A percentile compares a stretch with the other conserved stretches of the same genome.
Evolutionary conservation across 2,329 filamentous ascomycete genomes (phyloP).

Genomic region (Aspergillus ustus): DNA sequence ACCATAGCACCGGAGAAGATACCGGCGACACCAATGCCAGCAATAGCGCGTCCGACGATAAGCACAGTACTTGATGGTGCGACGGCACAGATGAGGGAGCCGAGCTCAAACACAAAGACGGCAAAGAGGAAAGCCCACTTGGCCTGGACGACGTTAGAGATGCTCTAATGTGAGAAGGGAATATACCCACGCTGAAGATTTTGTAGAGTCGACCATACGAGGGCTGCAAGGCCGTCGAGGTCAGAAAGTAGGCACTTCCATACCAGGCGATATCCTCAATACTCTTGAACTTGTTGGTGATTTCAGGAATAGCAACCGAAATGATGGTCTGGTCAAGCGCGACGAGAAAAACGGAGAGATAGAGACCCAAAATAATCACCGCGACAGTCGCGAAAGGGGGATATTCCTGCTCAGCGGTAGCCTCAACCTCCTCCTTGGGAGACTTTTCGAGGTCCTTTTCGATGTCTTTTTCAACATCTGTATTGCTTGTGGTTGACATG

Average conservation of each 20-base stretch:
- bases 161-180: too few relatives aligned
- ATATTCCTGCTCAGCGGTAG: conserved; percentile 19
- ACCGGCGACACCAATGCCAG: conserved; percentile 16
- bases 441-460: conserved; percentile 1
- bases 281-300: conserved; percentile 39
- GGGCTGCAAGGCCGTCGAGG: conserved; percentile 12
- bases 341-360: conserved; percentile 32
- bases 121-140: conserved; percentile 31
- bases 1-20: conserved; percentile 16
- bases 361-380: conserved; percentile 29
- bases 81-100: conserved; percentile 31
- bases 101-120: conserved; percentile 31
- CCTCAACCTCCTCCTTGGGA: background rate
- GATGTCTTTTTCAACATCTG: background rate
- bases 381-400: conserved; percentile 25
- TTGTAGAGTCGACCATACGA: conserved; percentile 15
- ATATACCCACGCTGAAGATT: conserved; percentile 10
- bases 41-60: conserved; percentile 13
- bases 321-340: conserved; percentile 38
- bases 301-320: conserved; percentile 39
- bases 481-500: background rate
- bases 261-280: conserved; percentile 21
- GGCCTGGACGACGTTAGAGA: background rate
- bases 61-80: conserved; percentile 25
- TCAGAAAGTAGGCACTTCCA: conserved; percentile 18